Base-by-base conservation (phyloP, 1,284 basidiomycete genomes). In the Phellopilus nigrolimitatus region DNA sequence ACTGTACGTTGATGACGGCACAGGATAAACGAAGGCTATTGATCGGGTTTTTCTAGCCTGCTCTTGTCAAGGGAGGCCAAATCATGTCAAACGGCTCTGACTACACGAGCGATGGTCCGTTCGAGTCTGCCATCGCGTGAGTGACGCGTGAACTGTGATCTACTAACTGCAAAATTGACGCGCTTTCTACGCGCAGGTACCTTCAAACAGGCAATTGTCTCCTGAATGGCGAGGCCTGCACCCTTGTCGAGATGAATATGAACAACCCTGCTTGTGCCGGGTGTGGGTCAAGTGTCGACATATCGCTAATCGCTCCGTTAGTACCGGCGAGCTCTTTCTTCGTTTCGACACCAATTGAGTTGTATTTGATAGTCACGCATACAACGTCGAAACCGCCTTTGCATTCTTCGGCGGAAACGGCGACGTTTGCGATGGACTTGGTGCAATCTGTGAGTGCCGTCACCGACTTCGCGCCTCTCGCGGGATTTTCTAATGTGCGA, bases 241-340 rank as follows among this genome's bases (percentile, higher is more conserved):
- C 65, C 2, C 57, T 72, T 27, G 8, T 76, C 21, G 74, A 76
- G 60, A 70, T 64, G 62, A 75, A 70, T 24, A 62, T 76, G 51
- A 62, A 60, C 48, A 72, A 76, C 59, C 68, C 74, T 4, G 59
- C 59, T 10, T 61, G 61, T 28, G 42, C 62, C 1, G 73, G 74
- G 2, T 63, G 68, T 53, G 74, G 74, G 6, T 71, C 72, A 5
- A 69, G 66, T 36, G 59, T 63, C n/a, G 75, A 76, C 54, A 62
- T 76, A 41, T 73, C 71, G 51, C 62, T 76, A 56, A 76, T 76
- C 39, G 1, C 57, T 1, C 71, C 71, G 72, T 74, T 52, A 57
- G 73, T 59, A 9, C 25, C 7, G 25, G 41, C 25, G 24, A 17
- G 6, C 10, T 8, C 27, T 13, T 37, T 19, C 6, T n/a, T 6